Conservation (phyloP, 345 rosid genomes). For the Boechera retrofracta region DNA sequence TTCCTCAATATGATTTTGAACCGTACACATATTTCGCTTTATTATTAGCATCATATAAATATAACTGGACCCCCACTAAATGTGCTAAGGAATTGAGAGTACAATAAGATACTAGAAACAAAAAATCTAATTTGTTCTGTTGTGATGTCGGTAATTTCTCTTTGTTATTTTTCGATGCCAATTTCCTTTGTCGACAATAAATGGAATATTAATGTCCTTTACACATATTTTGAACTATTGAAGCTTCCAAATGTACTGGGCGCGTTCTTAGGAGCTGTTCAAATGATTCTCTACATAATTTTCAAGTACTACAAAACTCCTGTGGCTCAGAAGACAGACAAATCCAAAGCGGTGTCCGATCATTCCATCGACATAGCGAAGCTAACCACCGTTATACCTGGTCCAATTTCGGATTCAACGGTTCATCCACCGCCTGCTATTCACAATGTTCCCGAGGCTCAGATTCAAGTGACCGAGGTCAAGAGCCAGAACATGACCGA, state of each 20-base stretch:
- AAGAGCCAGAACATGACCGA: constrained; percentile 23
- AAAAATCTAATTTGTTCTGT: constrained; percentile 32
- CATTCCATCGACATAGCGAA: constrained; percentile 44
- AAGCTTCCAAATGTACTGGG: constrained; percentile 66
- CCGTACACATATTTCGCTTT: constrained; percentile 31
- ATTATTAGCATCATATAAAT: constrained; percentile 1
- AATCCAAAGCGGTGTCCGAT: constrained; percentile 32
- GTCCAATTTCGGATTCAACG: constrained; percentile 5
- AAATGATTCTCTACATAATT: constrained; percentile 58
- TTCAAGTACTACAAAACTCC: constrained; percentile 51
- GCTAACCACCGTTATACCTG: constrained; percentile 19
- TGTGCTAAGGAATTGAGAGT: constrained; percentile 14
- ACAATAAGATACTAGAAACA: constrained; percentile 22
- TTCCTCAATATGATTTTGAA: constrained; percentile 29
- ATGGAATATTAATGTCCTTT: constrained; percentile 42
- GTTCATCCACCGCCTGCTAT: constrained; percentile 7
- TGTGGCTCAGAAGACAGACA: constrained; percentile 32
- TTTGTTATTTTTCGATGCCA: constrained; percentile 10
- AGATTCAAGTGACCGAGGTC: constrained; percentile 25
- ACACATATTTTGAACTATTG: constrained; percentile 17
- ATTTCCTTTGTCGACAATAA: constrained; percentile 15
- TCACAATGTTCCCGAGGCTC: constrained; percentile 28
- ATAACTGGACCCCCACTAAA: constrained; percentile 34
- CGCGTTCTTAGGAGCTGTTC: constrained; percentile 53
- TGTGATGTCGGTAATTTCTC: constrained; percentile 36